phyloP scores from a whole-genome alignment of 441 rosid genomes.

The Breynia disticha region DNA sequence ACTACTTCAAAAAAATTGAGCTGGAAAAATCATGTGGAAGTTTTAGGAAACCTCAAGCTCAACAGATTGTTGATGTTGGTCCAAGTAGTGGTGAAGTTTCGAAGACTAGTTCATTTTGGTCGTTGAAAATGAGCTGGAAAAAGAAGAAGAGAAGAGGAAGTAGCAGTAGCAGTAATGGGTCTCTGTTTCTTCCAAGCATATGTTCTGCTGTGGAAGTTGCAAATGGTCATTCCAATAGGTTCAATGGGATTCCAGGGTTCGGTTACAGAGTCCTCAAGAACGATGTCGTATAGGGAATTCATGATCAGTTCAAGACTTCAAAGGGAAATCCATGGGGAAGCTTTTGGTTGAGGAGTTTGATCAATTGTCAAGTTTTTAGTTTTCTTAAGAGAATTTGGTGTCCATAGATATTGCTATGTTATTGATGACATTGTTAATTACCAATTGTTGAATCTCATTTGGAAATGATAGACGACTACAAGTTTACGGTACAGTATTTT shows the following conservation, averaged over 20 bases:
- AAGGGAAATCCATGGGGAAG: too few relatives aligned
- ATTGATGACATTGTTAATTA: too few relatives aligned
- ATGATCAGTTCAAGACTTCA: too few relatives aligned
- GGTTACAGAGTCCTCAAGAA: slow-evolving; percentile 58
- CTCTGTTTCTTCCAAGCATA: slow-evolving; percentile 37
- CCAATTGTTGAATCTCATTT: too few relatives aligned
- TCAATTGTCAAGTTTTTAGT: too few relatives aligned
- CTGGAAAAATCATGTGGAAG: slow-evolving; percentile 20
- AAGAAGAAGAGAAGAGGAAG: slow-evolving; percentile 43
- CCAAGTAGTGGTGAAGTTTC: slow-evolving; percentile 23
- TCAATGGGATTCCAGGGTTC: slow-evolving; percentile 40
- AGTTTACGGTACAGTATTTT: too few relatives aligned
- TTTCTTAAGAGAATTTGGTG: too few relatives aligned
- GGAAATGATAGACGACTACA: too few relatives aligned
- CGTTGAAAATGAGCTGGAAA: slow-evolving; percentile 38
- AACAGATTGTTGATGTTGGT: slow-evolving; percentile 17
- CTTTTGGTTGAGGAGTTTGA: too few relatives aligned
- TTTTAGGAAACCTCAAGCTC: slow-evolving; percentile 20
- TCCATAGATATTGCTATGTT: too few relatives aligned
- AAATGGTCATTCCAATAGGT: slow-evolving; percentile 17
- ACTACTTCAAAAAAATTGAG: slow-evolving; percentile 46
- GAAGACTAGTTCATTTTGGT: slow-evolving; percentile 40
- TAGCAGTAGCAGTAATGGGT: slow-evolving; percentile 4
- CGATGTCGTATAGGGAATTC: slow-evolving; percentile 14
- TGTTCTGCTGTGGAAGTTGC: slow-evolving; percentile 50